Percentiles rank a stretch among this genome's conserved stretches.
Evolutionary conservation across 202 grass and related monocot genomes (phyloP).

Genomic region (Schoenoplectus triqueter): DNA sequence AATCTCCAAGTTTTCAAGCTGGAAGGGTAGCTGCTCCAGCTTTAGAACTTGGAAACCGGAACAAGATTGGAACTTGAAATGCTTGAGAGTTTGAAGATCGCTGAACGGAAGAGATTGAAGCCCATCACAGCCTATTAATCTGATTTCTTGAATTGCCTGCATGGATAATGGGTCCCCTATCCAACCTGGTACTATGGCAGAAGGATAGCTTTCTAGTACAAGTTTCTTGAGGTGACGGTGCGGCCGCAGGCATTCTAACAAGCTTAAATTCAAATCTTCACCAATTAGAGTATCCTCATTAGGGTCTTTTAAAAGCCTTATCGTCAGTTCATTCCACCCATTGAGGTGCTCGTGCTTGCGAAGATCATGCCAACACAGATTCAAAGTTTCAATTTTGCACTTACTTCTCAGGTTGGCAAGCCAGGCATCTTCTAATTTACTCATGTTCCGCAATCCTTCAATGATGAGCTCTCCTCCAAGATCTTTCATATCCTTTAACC

Average conservation of each 20-base stretch:
- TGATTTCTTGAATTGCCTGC: constrained; percentile 24
- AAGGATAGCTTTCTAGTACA: neutral
- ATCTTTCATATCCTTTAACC: constrained; percentile 23
- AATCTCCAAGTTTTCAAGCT: neutral
- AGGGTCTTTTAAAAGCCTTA: neutral
- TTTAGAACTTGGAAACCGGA: neutral
- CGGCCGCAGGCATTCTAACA: constrained; percentile 30
- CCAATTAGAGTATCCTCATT: neutral
- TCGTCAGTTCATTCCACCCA: neutral
- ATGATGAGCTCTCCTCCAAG: constrained; percentile 4
- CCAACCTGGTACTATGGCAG: constrained; percentile 12
- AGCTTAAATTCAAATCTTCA: neutral
- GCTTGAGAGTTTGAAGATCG: constrained; percentile 11
- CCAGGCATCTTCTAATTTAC: constrained; percentile 18
- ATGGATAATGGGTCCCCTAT: constrained; percentile 22
- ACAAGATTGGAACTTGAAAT: neutral
- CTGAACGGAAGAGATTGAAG: neutral
- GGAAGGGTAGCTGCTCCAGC: neutral
- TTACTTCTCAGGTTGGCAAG: constrained; percentile 11
- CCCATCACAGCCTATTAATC: neutral
- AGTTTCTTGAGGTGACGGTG: constrained; percentile 33
- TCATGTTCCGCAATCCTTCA: neutral
- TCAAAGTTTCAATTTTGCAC: neutral
- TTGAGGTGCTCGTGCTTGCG: neutral
- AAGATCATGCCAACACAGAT: neutral